phyloP scores from a whole-genome alignment of 805 yeast species.

The Wickerhamiella occidentalis region DNA sequence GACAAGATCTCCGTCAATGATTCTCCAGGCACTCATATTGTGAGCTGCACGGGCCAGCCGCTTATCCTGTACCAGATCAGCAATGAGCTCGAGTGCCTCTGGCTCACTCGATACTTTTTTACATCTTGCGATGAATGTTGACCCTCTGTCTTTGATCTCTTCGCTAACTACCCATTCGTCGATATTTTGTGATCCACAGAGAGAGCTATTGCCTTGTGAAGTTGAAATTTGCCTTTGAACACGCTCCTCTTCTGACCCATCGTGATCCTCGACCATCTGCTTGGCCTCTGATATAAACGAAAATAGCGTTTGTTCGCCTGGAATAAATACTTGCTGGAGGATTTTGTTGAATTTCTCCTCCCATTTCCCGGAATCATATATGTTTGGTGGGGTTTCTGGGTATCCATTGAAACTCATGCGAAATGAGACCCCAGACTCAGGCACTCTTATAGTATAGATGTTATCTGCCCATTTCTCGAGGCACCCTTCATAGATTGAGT shows the following conservation, averaged over 20 bases:
- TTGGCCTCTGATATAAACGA: slow-evolving; percentile 7
- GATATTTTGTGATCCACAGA: slow-evolving; percentile 22
- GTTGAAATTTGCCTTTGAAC: no score
- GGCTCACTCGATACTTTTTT: slow-evolving; percentile 48
- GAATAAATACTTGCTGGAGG: slow-evolving; percentile 8
- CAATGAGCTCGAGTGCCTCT: slow-evolving; percentile 48
- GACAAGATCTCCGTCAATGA: slow-evolving; percentile 42
- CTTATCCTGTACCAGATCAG: slow-evolving; percentile 46
- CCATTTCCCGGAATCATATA: slow-evolving; percentile 16
- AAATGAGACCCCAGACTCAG: slow-evolving; percentile 47
- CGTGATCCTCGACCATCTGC: neutral
- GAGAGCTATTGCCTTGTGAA: no score
- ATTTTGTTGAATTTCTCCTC: slow-evolving; percentile 11
- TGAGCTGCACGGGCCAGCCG: slow-evolving; percentile 60
- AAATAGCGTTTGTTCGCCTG: slow-evolving; percentile 1
- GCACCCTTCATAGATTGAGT: slow-evolving; percentile 73
- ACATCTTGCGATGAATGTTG: slow-evolving; percentile 73
- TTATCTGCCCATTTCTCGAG: slow-evolving; percentile 27
- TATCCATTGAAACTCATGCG: slow-evolving; percentile 56
- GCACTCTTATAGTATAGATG: slow-evolving; percentile 44
- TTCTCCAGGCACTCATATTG: slow-evolving; percentile 80
- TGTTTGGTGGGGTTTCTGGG: slow-evolving; percentile 47
- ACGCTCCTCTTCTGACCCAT: no score
- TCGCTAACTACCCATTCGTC: slow-evolving; percentile 69
- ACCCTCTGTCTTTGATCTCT: slow-evolving; percentile 69